Conservation (phyloP, 805 yeast species). For the Candida boidinii region DNA sequence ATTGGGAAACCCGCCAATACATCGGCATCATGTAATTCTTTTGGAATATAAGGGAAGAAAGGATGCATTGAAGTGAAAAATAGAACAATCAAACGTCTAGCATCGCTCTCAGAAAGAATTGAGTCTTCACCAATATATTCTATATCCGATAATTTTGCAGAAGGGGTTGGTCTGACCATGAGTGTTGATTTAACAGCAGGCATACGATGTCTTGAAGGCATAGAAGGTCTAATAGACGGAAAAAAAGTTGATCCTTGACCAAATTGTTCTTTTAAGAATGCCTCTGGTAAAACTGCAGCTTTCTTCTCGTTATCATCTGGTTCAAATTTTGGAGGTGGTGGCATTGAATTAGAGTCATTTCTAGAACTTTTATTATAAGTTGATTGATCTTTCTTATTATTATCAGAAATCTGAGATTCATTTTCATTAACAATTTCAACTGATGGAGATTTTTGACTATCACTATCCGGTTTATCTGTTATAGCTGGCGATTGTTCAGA, state of each 20-base stretch:
- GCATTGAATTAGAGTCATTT: too few species aligned
- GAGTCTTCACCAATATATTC: constrained; percentile 51
- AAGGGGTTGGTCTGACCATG: constrained; percentile 37
- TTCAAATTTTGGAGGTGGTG: too few species aligned
- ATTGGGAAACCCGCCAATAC: constrained; percentile 73
- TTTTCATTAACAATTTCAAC: neutral
- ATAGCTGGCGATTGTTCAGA: constrained; percentile 3
- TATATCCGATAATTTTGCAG: constrained; percentile 43
- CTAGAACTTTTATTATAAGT: too few species aligned
- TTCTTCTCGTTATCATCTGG: neutral
- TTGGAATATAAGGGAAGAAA: constrained; percentile 80
- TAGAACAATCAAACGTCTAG: constrained; percentile 43
- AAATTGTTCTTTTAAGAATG: constrained; percentile 13
- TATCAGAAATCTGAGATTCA: too few species aligned
- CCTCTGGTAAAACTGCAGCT: constrained; percentile 3
- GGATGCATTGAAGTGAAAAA: constrained; percentile 82
- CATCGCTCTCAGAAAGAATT: constrained; percentile 55
- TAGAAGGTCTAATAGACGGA: too few species aligned
- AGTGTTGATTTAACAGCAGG: constrained; percentile 35
- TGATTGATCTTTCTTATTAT: too few species aligned
- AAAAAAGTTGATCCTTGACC: too few species aligned
- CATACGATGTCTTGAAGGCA: constrained; percentile 28
- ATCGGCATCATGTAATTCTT: constrained; percentile 56
- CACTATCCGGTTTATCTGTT: neutral
- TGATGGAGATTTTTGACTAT: neutral